Percentiles rank a stretch among this genome's conserved stretches.
phyloP scores from a whole-genome alignment of 305 asterid species.

The Fraxinus greggii region DNA sequence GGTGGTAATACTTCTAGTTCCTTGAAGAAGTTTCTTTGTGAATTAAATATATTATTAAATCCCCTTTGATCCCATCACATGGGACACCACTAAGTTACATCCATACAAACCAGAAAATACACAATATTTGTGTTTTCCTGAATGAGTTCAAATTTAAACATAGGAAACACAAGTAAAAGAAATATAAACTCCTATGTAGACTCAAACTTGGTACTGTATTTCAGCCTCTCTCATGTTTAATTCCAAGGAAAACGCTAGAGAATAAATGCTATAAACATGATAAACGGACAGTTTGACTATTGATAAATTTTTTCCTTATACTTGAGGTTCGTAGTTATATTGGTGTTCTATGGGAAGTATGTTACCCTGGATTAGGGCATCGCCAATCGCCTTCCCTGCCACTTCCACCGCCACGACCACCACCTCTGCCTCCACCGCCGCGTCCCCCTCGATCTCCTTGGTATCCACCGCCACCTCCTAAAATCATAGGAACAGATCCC shows the following conservation, averaged over 20 bases:
- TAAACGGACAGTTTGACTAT: neutral
- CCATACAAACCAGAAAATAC: neutral
- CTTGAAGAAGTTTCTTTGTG: neutral
- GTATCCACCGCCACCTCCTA: conserved; percentile 67
- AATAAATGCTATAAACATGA: neutral
- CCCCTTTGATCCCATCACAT: neutral
- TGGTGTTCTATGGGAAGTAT: neutral
- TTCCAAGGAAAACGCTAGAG: neutral
- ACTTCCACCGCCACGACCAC: conserved; percentile 82
- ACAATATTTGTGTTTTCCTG: neutral
- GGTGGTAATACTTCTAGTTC: neutral
- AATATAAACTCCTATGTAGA: neutral
- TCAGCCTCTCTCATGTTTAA: neutral
- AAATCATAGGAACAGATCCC: conserved; percentile 16
- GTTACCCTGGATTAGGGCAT: conserved; percentile 85
- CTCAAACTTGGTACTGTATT: neutral
- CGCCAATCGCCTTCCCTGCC: conserved; percentile 99
- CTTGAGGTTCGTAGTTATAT: neutral
- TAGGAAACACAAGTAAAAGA: neutral
- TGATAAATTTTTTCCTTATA: neutral
- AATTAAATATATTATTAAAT: neutral
- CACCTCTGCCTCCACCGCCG: conserved; percentile 43
- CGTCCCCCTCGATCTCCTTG: conserved; percentile 75
- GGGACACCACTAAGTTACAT: neutral
- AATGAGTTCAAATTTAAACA: neutral